These are phyloP conservation scores for Eragrostis nindensis DNA, from an alignment of 176 grass and related monocot species.

Conservation along the genomic window DNA sequence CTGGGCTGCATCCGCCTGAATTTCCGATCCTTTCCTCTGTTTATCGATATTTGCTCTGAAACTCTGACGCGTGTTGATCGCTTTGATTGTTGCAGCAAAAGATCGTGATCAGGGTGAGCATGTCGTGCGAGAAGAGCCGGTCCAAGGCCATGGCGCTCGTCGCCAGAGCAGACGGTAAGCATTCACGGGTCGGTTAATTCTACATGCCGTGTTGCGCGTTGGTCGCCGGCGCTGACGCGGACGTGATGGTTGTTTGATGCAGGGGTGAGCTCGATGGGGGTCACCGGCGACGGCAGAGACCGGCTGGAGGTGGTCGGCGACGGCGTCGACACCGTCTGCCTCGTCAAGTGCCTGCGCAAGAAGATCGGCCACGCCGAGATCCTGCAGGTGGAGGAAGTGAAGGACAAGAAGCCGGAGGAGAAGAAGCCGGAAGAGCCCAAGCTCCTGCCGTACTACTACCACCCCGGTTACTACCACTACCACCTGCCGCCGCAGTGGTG, in stretches of 20 bases:
- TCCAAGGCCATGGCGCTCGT: conserved; percentile 46
- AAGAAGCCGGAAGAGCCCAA: conserved; percentile 7
- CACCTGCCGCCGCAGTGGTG: too few species aligned
- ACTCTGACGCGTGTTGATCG: not conserved
- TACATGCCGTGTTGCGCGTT: too few species aligned
- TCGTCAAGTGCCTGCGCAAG: conserved; percentile 47
- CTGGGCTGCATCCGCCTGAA: not conserved
- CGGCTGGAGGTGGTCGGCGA: conserved; percentile 57
- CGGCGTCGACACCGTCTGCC: conserved; percentile 36
- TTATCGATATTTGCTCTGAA: not conserved
- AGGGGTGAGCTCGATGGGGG: conserved; percentile 48
- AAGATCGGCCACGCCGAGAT: conserved; percentile 52
- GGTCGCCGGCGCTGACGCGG: too few species aligned
- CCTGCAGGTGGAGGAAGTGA: conserved; percentile 58
- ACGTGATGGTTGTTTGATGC: too few species aligned
- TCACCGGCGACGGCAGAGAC: conserved; percentile 55
- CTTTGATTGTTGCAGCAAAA: conserved; percentile 36
- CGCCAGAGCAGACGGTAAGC: conserved; percentile 38
- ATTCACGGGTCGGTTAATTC: too few species aligned
- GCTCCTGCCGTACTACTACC: not conserved
- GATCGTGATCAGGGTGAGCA: conserved; percentile 49
- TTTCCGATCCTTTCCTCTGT: not conserved
- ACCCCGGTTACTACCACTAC: not conserved
- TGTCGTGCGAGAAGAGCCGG: conserved; percentile 25
- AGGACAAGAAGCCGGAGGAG: conserved; percentile 9